These are phyloP conservation scores for Puccinellia tenuiflora DNA, from an alignment of 176 grass and related monocot genomes.

Conservation along the genomic window DNA sequence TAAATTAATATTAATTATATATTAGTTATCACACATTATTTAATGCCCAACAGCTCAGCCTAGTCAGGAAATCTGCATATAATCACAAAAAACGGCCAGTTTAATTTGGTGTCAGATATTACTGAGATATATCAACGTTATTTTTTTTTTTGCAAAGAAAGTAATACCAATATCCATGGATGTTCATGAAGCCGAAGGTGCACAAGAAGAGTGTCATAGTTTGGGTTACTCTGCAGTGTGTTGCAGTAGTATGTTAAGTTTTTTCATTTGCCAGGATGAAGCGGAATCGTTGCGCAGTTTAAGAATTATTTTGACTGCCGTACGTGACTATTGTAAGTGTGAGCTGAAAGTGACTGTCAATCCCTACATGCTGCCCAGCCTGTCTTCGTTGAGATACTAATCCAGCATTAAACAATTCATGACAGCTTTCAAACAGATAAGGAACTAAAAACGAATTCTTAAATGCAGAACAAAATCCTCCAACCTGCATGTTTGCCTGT, in stretches of 20 bases:
- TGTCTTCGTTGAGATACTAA: constrained; percentile 30
- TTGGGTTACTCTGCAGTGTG: neutral
- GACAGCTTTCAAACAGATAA: constrained; percentile 38
- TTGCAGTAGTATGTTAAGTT: neutral
- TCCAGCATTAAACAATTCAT: constrained; percentile 26
- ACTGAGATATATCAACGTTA: neutral
- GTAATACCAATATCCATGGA: constrained; percentile 7
- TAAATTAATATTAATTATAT: neutral
- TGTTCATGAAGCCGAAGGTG: constrained; percentile 1
- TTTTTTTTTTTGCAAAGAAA: neutral
- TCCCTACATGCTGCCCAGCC: neutral
- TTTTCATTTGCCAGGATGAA: constrained; percentile 12
- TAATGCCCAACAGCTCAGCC: neutral
- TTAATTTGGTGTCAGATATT: constrained; percentile 16
- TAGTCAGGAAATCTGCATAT: neutral
- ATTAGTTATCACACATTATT: neutral
- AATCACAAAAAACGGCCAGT: neutral
- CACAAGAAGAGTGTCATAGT: neutral
- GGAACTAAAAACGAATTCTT: constrained; percentile 10
- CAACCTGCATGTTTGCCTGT: neutral
- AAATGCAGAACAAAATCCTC: constrained; percentile 14
- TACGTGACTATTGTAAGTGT: constrained; percentile 38
- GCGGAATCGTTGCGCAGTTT: constrained; percentile 7
- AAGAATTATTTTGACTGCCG: constrained; percentile 41
- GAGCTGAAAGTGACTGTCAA: constrained; percentile 36